phyloP scores from a whole-genome alignment of 2,329 filamentous ascomycete genomes.

The Thelonectria blattea region DNA sequence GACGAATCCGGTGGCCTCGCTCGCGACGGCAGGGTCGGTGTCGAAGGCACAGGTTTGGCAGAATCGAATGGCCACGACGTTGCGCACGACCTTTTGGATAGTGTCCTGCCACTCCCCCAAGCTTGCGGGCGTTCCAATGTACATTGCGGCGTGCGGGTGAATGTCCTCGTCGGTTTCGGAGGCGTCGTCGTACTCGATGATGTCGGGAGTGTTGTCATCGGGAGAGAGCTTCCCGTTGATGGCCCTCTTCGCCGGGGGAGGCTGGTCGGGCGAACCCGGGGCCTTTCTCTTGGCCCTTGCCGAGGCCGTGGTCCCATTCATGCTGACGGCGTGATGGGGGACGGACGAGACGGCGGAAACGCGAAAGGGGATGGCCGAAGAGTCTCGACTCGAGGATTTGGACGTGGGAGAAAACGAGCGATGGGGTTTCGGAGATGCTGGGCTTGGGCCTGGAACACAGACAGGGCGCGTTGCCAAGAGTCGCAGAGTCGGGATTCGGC shows the following conservation, averaged over 20 bases:
- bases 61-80: constrained; percentile 98
- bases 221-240: constrained; percentile 57
- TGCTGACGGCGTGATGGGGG: constrained; percentile 35
- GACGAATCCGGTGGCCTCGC: constrained; percentile 96
- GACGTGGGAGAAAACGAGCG: constrained; percentile 20
- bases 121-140: constrained; percentile 47
- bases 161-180: constrained; percentile 51
- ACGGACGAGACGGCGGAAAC: constrained; percentile 11
- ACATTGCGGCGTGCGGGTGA: constrained; percentile 43
- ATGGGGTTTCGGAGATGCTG: constrained; percentile 9
- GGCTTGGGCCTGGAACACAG: constrained; percentile 15
- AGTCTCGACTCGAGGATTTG: constrained; percentile 15
- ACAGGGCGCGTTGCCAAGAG: constrained; percentile 31
- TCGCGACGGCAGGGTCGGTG: constrained; percentile 91
- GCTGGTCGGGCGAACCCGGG: constrained; percentile 48
- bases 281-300: constrained; percentile 61
- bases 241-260: constrained; percentile 44
- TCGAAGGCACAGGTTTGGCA: constrained; percentile 98
- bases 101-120: constrained; percentile 87
- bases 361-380: constrained; percentile 19
- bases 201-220: constrained; percentile 57
- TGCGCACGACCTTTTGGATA: constrained; percentile 91
- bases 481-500: constrained; percentile 27
- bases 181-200: constrained; percentile 48
- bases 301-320: constrained; percentile 52